Evolutionary conservation across 129 eudicot species (phyloP).

Genomic region (Cynara cardunculus): DNA sequence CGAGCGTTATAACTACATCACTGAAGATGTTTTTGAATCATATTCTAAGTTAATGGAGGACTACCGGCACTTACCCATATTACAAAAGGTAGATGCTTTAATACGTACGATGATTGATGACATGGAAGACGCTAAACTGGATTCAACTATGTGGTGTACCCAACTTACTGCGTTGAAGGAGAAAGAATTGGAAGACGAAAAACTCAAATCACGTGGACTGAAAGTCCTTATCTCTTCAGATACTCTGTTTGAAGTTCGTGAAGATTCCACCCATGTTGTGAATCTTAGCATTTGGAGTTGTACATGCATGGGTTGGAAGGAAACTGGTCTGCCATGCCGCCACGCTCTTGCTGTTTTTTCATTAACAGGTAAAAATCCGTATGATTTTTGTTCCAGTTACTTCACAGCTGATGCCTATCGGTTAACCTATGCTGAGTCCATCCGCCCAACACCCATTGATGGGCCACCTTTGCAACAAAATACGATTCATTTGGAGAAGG

Average conservation of each 20-base stretch:
- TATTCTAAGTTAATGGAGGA: conserved; percentile 52
- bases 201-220: conserved; percentile 35
- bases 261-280: conserved; percentile 67
- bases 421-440: conserved; percentile 43
- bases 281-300: conserved; percentile 53
- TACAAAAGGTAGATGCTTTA: conserved; percentile 62
- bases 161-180: conserved; percentile 55
- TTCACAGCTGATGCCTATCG: conserved; percentile 55
- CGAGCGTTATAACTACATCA: conserved; percentile 54
- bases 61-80: conserved; percentile 40
- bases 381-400: conserved; percentile 55
- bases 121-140: conserved; percentile 38
- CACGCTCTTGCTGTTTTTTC: conserved; percentile 73
- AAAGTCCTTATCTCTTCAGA: conserved; percentile 68
- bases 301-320: conserved; percentile 66
- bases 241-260: conserved; percentile 72
- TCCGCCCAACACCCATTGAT: conserved; percentile 37
- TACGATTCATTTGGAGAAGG: neutral
- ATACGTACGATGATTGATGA: conserved; percentile 34
- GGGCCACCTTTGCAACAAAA: conserved; percentile 21
- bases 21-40: conserved; percentile 48
- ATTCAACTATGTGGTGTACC: conserved; percentile 49
- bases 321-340: conserved; percentile 57
- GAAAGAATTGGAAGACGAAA: conserved; percentile 44
- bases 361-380: conserved; percentile 40